Evolutionary conservation across 108 stramenopile genomes (phyloP).

Genomic region (Nitzschia sp.): DNA sequence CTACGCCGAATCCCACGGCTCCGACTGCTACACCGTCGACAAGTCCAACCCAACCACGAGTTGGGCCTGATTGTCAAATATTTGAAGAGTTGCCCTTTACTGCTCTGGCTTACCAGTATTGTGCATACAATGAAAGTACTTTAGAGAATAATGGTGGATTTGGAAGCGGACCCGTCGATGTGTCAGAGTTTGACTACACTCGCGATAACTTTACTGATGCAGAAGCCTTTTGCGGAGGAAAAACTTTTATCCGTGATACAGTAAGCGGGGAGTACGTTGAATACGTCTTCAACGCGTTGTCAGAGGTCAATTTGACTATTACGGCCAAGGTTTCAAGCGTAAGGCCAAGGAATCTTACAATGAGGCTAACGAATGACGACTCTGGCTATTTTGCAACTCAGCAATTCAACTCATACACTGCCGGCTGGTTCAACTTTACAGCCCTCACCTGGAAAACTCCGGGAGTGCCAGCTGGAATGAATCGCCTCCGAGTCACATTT

Average conservation of each 20-base stretch:
- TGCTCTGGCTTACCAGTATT: neutral
- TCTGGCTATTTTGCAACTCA: neutral
- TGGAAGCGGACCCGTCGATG: neutral
- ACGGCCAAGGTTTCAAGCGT: neutral
- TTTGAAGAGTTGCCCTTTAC: neutral
- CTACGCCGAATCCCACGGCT: neutral
- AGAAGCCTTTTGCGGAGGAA: neutral
- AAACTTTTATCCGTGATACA: slow-evolving; percentile 1
- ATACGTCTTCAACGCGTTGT: neutral
- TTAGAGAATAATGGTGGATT: neutral
- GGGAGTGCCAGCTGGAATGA: neutral
- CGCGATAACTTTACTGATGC: neutral
- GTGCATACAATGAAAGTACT: neutral
- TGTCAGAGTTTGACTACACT: too few relatives aligned
- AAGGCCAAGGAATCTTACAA: neutral
- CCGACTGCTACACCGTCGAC: neutral
- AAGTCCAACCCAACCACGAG: neutral
- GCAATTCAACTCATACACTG: neutral
- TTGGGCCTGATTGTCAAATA: neutral
- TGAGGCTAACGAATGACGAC: neutral
- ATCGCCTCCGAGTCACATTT: slow-evolving; percentile 3
- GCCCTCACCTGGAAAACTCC: neutral
- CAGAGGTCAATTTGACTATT: neutral
- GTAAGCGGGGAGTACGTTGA: neutral
- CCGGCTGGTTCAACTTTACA: neutral